phyloP scores from a whole-genome alignment of 1,284 basidiomycete species.

The Ganoderma lingzhi region DNA sequence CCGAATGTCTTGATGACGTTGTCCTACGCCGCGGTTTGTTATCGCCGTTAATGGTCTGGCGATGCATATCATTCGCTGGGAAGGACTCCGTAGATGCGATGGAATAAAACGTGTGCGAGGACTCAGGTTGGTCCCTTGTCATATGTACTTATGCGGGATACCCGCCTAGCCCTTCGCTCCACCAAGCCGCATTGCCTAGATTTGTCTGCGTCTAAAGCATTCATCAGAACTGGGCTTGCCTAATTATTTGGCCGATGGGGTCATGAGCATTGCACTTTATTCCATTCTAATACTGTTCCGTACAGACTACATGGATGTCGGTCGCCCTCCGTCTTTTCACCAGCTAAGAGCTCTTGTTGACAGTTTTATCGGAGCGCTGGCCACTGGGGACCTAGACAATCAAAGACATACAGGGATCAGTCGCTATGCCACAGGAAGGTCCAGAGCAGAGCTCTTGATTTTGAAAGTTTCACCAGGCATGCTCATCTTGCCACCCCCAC shows the following conservation, averaged over 20 bases:
- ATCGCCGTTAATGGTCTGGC: neutral
- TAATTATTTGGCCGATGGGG: neutral
- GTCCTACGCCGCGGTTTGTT: slow-evolving; percentile 1
- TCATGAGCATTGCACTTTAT: neutral
- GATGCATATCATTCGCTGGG: neutral
- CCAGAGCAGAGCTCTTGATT: neutral
- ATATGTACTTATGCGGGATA: neutral
- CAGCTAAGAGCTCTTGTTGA: neutral
- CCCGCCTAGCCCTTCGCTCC: neutral
- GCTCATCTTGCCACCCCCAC: neutral
- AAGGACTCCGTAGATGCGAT: neutral
- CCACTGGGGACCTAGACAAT: neutral
- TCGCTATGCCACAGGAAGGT: neutral
- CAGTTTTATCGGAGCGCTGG: neutral
- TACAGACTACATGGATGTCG: neutral
- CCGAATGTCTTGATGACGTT: neutral
- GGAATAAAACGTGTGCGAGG: neutral
- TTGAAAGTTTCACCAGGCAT: neutral
- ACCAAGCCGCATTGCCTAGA: neutral
- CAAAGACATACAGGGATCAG: neutral
- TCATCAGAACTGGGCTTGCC: neutral
- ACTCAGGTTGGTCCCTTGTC: neutral
- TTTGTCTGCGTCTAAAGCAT: neutral
- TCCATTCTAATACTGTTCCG: neutral
- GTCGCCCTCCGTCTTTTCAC: neutral